These are phyloP conservation scores for Singerocomus rubriflavus DNA, from an alignment of 1,284 basidiomycete species.

Conservation along the genomic window DNA sequence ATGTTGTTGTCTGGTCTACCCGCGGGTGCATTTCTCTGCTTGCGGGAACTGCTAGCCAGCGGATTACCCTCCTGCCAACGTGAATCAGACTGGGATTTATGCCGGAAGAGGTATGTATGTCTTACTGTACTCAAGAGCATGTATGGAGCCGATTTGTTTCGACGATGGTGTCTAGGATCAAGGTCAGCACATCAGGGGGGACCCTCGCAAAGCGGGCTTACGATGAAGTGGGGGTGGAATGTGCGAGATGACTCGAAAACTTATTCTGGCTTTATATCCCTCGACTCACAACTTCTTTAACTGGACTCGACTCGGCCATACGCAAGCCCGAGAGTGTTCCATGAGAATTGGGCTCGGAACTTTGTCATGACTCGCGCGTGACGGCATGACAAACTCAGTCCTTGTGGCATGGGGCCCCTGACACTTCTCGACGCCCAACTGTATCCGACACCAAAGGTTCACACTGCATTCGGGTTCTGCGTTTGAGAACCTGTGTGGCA, in stretches of 20 bases:
- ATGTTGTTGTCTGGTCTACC: conserved; percentile 13
- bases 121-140: conserved; percentile 9
- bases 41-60: background rate
- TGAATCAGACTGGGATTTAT: conserved; percentile 1
- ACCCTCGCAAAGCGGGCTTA: background rate
- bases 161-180: background rate
- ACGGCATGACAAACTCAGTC: too few species aligned
- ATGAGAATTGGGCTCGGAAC: too few species aligned
- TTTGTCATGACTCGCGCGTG: too few species aligned
- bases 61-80: background rate
- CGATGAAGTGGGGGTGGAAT: background rate
- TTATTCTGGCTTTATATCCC: too few species aligned
- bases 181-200: conserved; percentile 1
- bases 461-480: background rate
- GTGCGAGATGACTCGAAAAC: background rate
- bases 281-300: too few species aligned
- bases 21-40: background rate
- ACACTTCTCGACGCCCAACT: too few species aligned
- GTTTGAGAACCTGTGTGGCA: background rate
- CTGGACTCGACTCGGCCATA: too few species aligned
- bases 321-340: too few species aligned
- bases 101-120: background rate
- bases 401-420: too few species aligned
- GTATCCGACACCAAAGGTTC: too few species aligned
- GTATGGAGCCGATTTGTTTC: background rate